These are phyloP conservation scores for Didymella segeticola DNA, from an alignment of 2,329 filamentous ascomycete genomes.

Conservation along the genomic window DNA sequence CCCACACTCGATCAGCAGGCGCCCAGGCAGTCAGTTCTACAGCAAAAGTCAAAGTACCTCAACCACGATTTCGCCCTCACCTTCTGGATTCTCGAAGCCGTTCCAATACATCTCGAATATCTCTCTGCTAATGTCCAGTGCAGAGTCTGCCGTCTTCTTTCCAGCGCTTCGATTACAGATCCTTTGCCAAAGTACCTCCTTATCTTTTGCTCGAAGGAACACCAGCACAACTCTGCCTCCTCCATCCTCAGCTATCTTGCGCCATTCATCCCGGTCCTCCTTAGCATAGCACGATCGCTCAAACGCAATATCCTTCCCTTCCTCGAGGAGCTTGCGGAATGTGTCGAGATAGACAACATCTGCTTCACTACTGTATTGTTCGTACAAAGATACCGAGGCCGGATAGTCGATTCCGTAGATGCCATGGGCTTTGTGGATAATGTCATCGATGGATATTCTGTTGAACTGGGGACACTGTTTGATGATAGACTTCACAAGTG, in stretches of 20 bases:
- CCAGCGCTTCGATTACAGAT: conserved; percentile 10
- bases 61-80: conserved; percentile 15
- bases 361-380: conserved; percentile 11
- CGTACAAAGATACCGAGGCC: conserved; percentile 6
- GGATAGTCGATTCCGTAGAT: conserved; percentile 21
- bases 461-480: conserved; percentile 6
- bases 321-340: conserved; percentile 3
- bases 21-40: too few species aligned
- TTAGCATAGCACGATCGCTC: conserved; percentile 22
- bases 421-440: conserved; percentile 12
- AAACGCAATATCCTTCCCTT: conserved; percentile 11
- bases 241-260: conserved; percentile 4
- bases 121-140: conserved; percentile 15
- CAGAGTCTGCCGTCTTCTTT: conserved; percentile 16
- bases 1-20: too few species aligned
- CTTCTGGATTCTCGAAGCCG: conserved; percentile 18
- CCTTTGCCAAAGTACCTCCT: conserved; percentile 16
- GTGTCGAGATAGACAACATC: conserved; percentile 5
- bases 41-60: conserved; percentile 6
- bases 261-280: conserved; percentile 15
- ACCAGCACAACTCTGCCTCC: conserved; percentile 18
- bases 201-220: conserved; percentile 14
- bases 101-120: conserved; percentile 19
- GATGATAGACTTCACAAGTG: conserved; percentile 11
- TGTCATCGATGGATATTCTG: conserved; percentile 17